phyloP scores from a whole-genome alignment of 345 rosid genomes.

The Populus simonii region DNA sequence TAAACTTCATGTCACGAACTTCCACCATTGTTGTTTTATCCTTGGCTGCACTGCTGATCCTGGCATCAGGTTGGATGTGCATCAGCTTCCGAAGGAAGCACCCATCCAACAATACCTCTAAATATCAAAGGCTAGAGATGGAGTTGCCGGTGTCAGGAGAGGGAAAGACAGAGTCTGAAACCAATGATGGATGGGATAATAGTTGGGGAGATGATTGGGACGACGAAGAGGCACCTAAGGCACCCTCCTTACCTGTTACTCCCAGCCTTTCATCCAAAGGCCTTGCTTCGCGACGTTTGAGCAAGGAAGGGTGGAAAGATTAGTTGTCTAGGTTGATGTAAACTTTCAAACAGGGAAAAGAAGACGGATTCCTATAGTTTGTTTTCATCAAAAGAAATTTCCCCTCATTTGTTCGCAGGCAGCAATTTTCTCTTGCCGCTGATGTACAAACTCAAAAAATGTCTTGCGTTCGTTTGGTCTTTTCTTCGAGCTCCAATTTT shows the following conservation, averaged over 20 bases:
- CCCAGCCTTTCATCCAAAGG: constrained; percentile 71
- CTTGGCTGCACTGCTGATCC: constrained; percentile 37
- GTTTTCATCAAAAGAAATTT: not conserved
- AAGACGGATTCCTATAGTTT: not conserved
- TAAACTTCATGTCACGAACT: constrained; percentile 30
- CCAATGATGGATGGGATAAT: constrained; percentile 65
- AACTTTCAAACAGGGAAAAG: not conserved
- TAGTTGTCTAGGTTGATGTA: constrained; percentile 18
- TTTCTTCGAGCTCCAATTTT: not conserved
- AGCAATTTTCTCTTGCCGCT: not conserved
- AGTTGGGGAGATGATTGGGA: constrained; percentile 85
- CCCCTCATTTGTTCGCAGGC: not conserved
- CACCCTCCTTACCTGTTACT: constrained; percentile 61
- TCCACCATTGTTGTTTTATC: constrained; percentile 29
- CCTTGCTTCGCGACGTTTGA: constrained; percentile 63
- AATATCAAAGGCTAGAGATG: constrained; percentile 64
- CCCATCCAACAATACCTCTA: constrained; percentile 19
- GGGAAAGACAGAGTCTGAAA: constrained; percentile 27
- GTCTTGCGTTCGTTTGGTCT: too few relatives aligned
- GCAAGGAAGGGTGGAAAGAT: constrained; percentile 88
- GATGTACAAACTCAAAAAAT: not conserved
- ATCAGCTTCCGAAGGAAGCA: constrained; percentile 36
- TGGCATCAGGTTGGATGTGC: constrained; percentile 47
- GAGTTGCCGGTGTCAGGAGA: constrained; percentile 49
- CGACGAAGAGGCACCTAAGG: constrained; percentile 65